Conservation (phyloP, 352 stramenopile species). For the Globisporangium okanoganense region DNA sequence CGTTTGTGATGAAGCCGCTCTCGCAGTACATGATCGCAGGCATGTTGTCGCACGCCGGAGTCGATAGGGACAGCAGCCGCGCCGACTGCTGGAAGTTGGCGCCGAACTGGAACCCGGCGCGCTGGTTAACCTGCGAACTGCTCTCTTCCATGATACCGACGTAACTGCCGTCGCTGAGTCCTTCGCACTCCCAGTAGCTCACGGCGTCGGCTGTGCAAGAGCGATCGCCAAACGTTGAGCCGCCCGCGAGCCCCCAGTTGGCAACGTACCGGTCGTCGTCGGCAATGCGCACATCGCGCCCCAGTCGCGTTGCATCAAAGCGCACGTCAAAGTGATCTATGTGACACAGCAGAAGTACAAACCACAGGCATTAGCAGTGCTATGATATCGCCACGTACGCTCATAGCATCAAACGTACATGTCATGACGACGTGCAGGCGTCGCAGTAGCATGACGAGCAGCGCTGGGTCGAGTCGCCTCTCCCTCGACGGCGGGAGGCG, state of each 20-base stretch:
- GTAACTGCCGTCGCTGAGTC: conserved; percentile 61
- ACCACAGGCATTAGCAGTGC: not conserved
- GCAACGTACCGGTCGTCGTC: conserved; percentile 32
- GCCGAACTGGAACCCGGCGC: conserved; percentile 18
- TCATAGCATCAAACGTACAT: conserved; percentile 28
- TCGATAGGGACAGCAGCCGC: conserved; percentile 41
- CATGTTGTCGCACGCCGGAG: conserved; percentile 58
- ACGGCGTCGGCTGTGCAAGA: conserved; percentile 29
- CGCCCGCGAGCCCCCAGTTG: conserved; percentile 37
- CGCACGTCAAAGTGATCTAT: conserved; percentile 46
- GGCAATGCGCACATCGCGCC: conserved; percentile 41
- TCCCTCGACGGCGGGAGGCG: conserved; percentile 17
- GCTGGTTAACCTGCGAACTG: not conserved
- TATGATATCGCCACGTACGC: not conserved
- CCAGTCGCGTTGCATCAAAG: conserved; percentile 37
- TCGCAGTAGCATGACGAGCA: conserved; percentile 41
- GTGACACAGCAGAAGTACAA: not conserved
- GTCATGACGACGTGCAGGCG: conserved; percentile 45
- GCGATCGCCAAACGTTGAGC: conserved; percentile 52
- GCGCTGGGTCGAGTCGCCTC: conserved; percentile 22
- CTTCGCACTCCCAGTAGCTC: conserved; percentile 70
- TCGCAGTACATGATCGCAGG: conserved; percentile 76
- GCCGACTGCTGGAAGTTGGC: conserved; percentile 36
- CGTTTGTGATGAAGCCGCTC: conserved; percentile 62
- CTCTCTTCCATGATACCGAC: conserved; percentile 36